Evolutionary conservation across 2,329 filamentous ascomycete genomes (phyloP).

Genomic region (Pochonia chlamydosporia): DNA sequence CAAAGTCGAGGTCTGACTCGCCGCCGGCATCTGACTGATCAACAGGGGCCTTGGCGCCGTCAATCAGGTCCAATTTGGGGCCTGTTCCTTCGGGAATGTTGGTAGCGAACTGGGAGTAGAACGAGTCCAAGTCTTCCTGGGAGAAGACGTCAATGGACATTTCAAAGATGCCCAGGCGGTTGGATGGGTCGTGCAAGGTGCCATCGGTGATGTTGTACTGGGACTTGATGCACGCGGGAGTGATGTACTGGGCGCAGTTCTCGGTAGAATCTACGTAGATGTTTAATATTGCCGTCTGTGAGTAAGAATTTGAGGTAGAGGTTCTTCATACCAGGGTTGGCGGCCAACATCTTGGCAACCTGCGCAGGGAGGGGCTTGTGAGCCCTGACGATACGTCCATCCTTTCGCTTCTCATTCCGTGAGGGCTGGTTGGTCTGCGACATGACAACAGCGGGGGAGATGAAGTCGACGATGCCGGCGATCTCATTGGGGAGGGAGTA

Average conservation of each 20-base stretch:
- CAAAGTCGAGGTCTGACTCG: conserved; percentile 49
- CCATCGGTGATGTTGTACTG: conserved; percentile 40
- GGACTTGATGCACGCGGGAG: conserved; percentile 47
- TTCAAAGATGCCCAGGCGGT: conserved; percentile 48
- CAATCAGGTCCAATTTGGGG: conserved; percentile 40
- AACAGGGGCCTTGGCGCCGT: conserved; percentile 39
- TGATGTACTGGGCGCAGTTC: conserved; percentile 48
- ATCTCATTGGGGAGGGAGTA: conserved; percentile 34
- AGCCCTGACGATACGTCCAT: neutral
- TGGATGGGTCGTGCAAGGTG: conserved; percentile 28
- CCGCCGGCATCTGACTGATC: conserved; percentile 22
- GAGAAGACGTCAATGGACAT: conserved; percentile 45
- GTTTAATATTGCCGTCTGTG: too few species aligned
- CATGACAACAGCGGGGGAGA: conserved; percentile 30
- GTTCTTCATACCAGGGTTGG: neutral
- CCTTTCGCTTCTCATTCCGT: conserved; percentile 4
- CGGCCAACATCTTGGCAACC: neutral
- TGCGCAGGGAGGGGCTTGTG: neutral
- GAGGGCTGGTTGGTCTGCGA: neutral
- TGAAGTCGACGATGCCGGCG: conserved; percentile 31
- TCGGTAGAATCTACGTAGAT: conserved; percentile 5
- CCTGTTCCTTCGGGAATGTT: conserved; percentile 33
- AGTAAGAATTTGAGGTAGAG: neutral
- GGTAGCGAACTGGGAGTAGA: conserved; percentile 38
- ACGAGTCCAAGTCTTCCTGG: conserved; percentile 41